Evolutionary conservation across 495 filamentous ascomycete genomes (phyloP).

Genomic region (Penicillium lividum): DNA sequence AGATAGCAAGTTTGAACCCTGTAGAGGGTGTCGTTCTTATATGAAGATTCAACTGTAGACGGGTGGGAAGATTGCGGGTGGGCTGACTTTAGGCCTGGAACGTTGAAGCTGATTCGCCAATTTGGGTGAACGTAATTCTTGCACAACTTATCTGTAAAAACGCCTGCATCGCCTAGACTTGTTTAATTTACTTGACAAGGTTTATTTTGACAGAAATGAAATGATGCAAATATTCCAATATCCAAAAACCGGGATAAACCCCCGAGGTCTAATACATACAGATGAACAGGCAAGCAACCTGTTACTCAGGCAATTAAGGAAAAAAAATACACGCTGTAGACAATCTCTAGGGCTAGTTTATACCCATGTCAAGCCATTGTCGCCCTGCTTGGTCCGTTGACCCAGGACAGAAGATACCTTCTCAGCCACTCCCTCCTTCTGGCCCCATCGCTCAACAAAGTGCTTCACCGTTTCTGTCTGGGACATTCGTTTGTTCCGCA

Average conservation of each 20-base stretch:
- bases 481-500: constrained; percentile 28
- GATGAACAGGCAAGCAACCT: constrained; percentile 4
- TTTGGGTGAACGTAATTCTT: no score
- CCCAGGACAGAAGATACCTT: constrained; percentile 43
- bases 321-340: constrained; percentile 29
- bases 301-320: constrained; percentile 11
- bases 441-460: constrained; percentile 34
- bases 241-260: constrained; percentile 16
- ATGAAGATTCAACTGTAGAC: not conserved
- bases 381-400: constrained; percentile 25
- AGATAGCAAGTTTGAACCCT: not conserved
- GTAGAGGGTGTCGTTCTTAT: not conserved
- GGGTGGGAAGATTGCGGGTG: not conserved
- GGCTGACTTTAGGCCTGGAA: not conserved
- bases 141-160: no score
- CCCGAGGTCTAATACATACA: constrained; percentile 25
- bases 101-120: not conserved
- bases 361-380: constrained; percentile 33
- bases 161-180: no score
- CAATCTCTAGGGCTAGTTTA: constrained; percentile 13
- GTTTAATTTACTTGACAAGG: no score
- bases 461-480: constrained; percentile 23
- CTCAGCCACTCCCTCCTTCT: constrained; percentile 43
- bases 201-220: not conserved
- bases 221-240: constrained; percentile 14